Percentiles rank a stretch among this genome's conserved stretches.
phyloP scores from a whole-genome alignment of 1,284 basidiomycete species.

The Rugosomyces carneus region DNA sequence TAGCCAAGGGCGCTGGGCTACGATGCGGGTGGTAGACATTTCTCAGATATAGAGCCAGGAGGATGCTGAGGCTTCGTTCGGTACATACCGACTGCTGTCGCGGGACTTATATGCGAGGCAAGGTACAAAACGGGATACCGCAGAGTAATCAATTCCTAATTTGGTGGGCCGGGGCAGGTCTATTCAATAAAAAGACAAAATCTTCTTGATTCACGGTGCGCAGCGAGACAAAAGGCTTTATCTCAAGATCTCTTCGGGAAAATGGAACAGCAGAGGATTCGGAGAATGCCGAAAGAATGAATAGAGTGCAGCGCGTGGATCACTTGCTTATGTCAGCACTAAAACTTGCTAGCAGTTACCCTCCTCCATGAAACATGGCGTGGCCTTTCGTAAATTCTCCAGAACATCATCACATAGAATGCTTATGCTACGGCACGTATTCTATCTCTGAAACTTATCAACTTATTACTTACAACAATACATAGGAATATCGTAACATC shows the following conservation, averaged over 20 bases:
- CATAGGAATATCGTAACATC: slow-evolving; percentile 91
- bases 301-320: slow-evolving; percentile 16
- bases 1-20: slow-evolving; percentile 40
- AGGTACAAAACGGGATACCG: background rate
- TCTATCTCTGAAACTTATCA: background rate
- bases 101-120: background rate
- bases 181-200: too few species aligned
- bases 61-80: background rate
- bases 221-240: slow-evolving; percentile 15
- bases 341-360: background rate
- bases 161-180: too few species aligned
- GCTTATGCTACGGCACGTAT: slow-evolving; percentile 75
- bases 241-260: slow-evolving; percentile 21
- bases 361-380: slow-evolving; percentile 79
- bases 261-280: slow-evolving; percentile 17
- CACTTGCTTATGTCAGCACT: background rate
- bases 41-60: background rate
- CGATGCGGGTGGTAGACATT: slow-evolving; percentile 24
- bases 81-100: background rate
- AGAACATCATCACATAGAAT: slow-evolving; percentile 82
- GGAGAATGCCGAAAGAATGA: slow-evolving; percentile 25
- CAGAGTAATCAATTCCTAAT: too few species aligned
- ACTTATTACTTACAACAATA: slow-evolving; percentile 8
- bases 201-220: too few species aligned
- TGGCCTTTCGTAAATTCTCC: slow-evolving; percentile 84